Evolutionary conservation across 192 early-diverging fungal genomes (phyloP), one percentile per base, ranked within the genome.

Genomic region (Globomyces pollinis-pini): DNA sequence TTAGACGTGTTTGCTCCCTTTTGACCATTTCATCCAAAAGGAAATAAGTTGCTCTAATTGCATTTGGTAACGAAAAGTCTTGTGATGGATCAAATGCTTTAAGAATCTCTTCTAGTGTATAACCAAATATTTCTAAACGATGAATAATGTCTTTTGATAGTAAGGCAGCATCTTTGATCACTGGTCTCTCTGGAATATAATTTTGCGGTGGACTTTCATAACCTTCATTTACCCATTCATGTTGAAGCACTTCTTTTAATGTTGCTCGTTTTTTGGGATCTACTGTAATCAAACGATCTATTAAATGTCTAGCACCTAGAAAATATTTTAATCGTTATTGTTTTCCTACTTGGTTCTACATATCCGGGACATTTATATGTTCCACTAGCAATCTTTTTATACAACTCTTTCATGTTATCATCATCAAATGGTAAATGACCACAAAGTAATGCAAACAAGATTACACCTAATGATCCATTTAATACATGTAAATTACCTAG

Each of bases 381-480:
- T 41, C 88, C 90, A 54, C 66, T 76, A 33, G 81, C 83, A 49
- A 92, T 92, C 64, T 92, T 92, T 50, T 83, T 78, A 70, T 89
- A 90, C 12, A 92, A 77, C 57, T 87, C 87, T 53, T 88, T 87
- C 65, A 89, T 77, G 54, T 86, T 87, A 15, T 87, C 84, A 68
- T 90, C 87, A 53, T 91, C 90, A 67, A 91, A 91, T 0, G 90
- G 90, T 21, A 88, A 80, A 61, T 88, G 83, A 0, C 90, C 90
- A 65, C 88, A 90, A 5, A 91, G 74, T 60, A 91, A 79, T 29
- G 88, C 89, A 61, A 87, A 91, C 20, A 91, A 64, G 20, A 91
- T 87, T 21, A 91, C 86, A 18, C 90, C 88, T 78, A n/a, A n/a
- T n/a, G n/a, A n/a, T n/a, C n/a, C n/a, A n/a, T n/a, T 3, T 24